Base-by-base conservation (phyloP, 2,329 filamentous ascomycete species). In the Fusarium robinianum region DNA sequence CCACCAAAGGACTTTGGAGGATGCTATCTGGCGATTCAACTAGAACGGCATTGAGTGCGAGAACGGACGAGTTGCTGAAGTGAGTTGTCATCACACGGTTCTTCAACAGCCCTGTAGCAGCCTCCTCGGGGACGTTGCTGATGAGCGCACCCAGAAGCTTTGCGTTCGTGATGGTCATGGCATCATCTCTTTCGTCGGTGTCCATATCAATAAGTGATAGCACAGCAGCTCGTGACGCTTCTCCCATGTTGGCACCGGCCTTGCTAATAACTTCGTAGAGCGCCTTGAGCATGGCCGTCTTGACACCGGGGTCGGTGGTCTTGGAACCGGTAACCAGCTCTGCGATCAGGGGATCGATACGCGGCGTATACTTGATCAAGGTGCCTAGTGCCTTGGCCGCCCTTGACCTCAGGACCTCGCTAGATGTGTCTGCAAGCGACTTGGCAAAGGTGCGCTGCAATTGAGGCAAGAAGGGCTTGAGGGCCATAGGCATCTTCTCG, bases 391-490 rank as follows among this genome's bases (percentile, higher is more conserved):
- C 94, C 72, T 94, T 95, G 24, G 94, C 94, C 38, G 95, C 94
- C 55, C 95, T 83, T 46, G 85, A 86, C 55, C 95, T 84, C 46
- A 99, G 73, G 14, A 91, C 76, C 57, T 97, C 92, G 66, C 92
- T 97, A 1, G 90, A 88, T 1, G 90, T 84, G 68, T 99, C 95
- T 3, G 94, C 94, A 35, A 99, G 78, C 27, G 91, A 92, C 71
- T 96, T 95, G 45, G 94, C 92, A 72, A 99, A 99, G 0, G 94
- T 99, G 49, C 94, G 83, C 70, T 99, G 94, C 39, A 99, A 79
- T 66, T 99, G 94, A 8, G 94, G 94, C 64, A 99, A 72, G 80
- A 99, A 99, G 4, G 94, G 94, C 72, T 97, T 96, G 49, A 99
- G 79, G 58, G 95, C 92, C 8, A 87, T 82, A 1, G 94, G 94